phyloP scores from a whole-genome alignment of 192 early-diverging fungal species.

The Polychytrium aggregatum region DNA sequence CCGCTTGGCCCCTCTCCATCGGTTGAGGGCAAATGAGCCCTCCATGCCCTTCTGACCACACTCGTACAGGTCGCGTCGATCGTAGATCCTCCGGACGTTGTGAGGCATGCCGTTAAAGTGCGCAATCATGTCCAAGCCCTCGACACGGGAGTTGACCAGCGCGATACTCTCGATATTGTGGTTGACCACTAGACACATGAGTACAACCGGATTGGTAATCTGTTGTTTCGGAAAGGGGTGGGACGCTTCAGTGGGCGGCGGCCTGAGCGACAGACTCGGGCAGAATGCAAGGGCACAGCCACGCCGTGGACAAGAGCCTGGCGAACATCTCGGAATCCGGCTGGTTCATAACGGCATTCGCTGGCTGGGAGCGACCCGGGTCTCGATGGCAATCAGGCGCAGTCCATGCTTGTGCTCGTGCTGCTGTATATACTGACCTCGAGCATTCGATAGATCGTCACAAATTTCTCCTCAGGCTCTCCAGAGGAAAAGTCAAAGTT shows the following conservation, averaged over 20 bases:
- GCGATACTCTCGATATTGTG: conserved; percentile 24
- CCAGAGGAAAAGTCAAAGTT: conserved; percentile 7
- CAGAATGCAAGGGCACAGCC: too few relatives aligned
- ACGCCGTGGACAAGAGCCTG: too few relatives aligned
- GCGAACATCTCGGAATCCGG: too few relatives aligned
- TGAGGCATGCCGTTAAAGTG: too few relatives aligned
- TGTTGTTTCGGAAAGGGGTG: background rate
- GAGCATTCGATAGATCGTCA: conserved; percentile 10
- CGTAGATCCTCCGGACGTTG: too few relatives aligned
- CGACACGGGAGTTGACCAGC: conserved; percentile 20
- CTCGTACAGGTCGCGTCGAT: too few relatives aligned
- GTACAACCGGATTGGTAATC: conserved; percentile 13
- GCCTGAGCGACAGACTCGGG: background rate
- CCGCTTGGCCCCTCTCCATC: too few relatives aligned
- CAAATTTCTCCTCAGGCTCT: conserved; percentile 3
- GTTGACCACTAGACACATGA: conserved; percentile 20
- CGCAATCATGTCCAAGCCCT: conserved; percentile 24
- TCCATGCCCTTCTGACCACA: too few relatives aligned
- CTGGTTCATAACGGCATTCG: too few relatives aligned
- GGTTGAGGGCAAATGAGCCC: too few relatives aligned
- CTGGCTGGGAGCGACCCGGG: too few relatives aligned
- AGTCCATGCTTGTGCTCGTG: background rate
- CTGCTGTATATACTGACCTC: conserved; percentile 1
- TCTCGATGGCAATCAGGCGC: too few relatives aligned
- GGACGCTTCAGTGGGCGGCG: background rate